Base-by-base conservation (phyloP, 257 asterid species). In the Solanum okadae region DNA sequence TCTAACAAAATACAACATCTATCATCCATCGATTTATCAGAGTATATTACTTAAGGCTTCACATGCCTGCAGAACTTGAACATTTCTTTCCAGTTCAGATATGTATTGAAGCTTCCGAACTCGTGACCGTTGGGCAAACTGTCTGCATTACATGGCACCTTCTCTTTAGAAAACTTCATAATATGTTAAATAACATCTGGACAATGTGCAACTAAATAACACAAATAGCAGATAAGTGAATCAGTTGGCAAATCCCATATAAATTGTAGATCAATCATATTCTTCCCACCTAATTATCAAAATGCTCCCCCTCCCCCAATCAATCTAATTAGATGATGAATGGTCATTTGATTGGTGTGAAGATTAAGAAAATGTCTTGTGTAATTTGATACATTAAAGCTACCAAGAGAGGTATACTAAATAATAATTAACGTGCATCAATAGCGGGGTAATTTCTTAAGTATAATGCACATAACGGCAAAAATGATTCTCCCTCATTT, bases 101-200 rank as follows among this genome's bases (percentile, higher is more conserved):
- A 96, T 95, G 92, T 96, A 95, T 83, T 96, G 99, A 89, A 95
- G 96, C 93, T 96, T 97, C 87, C 98, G 91, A 40, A 97, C 98
- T 87, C 99, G 95, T n/a, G 98, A 97, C 59, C 99, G 98, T 89
- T 97, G 99, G 91, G 99, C 99, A 89, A 93, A 97, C 88, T 95
- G 98, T 95, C 99, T 97, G 96, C 88, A 91, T 88, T 59, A 85
- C 73, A 77, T 29, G 67, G 40, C 23, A 90, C 81, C 83, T 56
- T 27, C 70, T 40, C 77, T 71, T 72, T 85, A 84, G 56, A 22
- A 27, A 87, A 87, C 61, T 37, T 84, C 90, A 37, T 46, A 34
- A 18, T 61, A 61, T 61, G 68, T 63, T 63, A 20, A 75, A 37
- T 35, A 22, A 35, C 81, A 73, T 34, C 46, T 37, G 23, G 31